These are phyloP conservation scores for Cutaneotrichosporon curvatum DNA, from an alignment of 1,284 basidiomycete species.

Conservation along the genomic window DNA sequence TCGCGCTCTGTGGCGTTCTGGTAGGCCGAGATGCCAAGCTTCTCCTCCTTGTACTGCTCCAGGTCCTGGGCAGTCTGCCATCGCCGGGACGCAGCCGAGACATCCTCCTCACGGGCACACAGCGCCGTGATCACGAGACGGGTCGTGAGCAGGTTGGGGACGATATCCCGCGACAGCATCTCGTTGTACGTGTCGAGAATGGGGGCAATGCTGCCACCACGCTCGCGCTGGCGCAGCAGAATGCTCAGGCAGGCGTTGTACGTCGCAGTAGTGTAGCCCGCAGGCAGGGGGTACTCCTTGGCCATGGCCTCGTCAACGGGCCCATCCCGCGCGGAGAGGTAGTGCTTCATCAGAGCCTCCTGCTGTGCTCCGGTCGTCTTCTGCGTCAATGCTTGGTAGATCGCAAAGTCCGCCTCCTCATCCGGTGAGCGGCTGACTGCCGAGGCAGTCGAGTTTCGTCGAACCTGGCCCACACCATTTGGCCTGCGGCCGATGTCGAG, in stretches of 20 bases:
- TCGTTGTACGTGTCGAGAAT: slow-evolving; percentile 68
- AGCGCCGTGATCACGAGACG: slow-evolving; percentile 62
- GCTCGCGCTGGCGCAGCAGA: slow-evolving; percentile 50
- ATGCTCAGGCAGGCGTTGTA: slow-evolving; percentile 64
- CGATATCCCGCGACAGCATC: slow-evolving; percentile 60
- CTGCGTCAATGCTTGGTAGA: not conserved
- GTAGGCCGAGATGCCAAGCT: slow-evolving; percentile 1
- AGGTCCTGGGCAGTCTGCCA: slow-evolving; percentile 2
- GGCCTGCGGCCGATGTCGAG: slow-evolving; percentile 23
- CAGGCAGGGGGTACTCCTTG: slow-evolving; percentile 24
- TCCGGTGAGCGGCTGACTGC: slow-evolving; percentile 10
- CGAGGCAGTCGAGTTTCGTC: slow-evolving; percentile 30
- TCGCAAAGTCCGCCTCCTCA: slow-evolving; percentile 1
- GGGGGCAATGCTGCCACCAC: slow-evolving; percentile 55
- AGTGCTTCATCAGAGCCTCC: slow-evolving; percentile 22
- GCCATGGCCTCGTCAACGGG: slow-evolving; percentile 10
- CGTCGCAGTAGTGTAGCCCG: slow-evolving; percentile 41
- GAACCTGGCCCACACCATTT: slow-evolving; percentile 15
- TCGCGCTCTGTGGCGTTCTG: not conserved
- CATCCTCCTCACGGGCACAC: slow-evolving; percentile 64
- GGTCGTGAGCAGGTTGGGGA: slow-evolving; percentile 65
- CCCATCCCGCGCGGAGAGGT: slow-evolving; percentile 18
- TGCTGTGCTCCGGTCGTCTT: slow-evolving; percentile 2
- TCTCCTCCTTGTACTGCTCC: slow-evolving; percentile 4
- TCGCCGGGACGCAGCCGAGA: slow-evolving; percentile 50